Conservation (phyloP, 2,329 filamentous ascomycete genomes). For the Colletotrichum sp. region DNA sequence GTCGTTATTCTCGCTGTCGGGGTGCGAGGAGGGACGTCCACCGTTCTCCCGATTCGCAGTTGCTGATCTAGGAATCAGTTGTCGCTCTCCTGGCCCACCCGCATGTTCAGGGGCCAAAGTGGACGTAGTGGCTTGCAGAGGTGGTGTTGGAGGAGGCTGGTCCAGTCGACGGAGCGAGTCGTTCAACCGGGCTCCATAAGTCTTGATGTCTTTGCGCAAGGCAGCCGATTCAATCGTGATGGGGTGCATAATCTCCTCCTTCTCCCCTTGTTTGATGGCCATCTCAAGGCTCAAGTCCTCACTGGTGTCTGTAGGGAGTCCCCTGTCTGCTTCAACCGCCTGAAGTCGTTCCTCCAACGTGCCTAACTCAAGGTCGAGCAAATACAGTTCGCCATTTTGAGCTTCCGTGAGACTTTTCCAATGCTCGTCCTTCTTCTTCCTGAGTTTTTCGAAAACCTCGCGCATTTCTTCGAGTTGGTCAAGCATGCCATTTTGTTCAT, state of each 20-base stretch:
- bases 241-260: not conserved
- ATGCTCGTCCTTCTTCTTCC: not conserved
- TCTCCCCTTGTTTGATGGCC: not conserved
- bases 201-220: not conserved
- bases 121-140: not conserved
- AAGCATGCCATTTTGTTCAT: not conserved
- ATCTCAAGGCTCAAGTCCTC: not conserved
- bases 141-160: not conserved
- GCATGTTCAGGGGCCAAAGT: not conserved
- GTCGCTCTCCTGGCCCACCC: not conserved
- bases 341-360: not conserved
- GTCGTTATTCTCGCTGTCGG: not conserved
- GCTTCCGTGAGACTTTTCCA: not conserved
- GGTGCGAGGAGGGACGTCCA: not conserved
- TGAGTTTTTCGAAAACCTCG: not conserved
- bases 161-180: not conserved
- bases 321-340: not conserved
- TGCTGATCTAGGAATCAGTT: not conserved
- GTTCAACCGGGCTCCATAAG: not conserved
- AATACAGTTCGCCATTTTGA: not conserved
- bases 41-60: not conserved
- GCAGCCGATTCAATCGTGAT: not conserved
- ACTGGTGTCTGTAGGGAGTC: not conserved
- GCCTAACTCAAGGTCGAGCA: not conserved
- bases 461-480: not conserved